Conservation (phyloP, 2,329 filamentous ascomycete genomes). For the Xylariales sp. region DNA sequence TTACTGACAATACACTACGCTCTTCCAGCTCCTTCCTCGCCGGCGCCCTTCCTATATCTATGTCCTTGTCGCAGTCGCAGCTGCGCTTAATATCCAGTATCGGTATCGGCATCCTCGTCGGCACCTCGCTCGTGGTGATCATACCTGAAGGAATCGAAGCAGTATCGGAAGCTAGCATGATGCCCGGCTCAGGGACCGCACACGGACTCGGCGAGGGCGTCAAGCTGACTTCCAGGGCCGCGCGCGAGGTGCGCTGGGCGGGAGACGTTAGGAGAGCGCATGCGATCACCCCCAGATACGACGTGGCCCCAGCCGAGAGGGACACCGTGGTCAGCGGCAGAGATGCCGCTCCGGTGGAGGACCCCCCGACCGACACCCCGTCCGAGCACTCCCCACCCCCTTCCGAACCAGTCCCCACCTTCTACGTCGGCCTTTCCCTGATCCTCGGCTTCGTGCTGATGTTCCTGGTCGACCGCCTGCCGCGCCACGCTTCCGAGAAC, state of each 20-base stretch:
- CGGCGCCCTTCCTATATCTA: slow-evolving; percentile 83
- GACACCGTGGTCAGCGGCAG: not conserved
- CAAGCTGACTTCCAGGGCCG: not conserved
- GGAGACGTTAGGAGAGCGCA: not conserved
- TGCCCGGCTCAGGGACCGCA: too few relatives aligned
- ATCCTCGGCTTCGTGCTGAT: slow-evolving; percentile 90
- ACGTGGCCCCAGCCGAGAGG: not conserved
- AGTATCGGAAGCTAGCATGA: slow-evolving; percentile 57
- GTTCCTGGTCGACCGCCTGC: slow-evolving; percentile 89
- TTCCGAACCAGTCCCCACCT: slow-evolving; percentile 46
- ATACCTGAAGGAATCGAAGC: slow-evolving; percentile 96
- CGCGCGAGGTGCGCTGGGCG: not conserved
- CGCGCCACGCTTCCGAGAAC: slow-evolving; percentile 64
- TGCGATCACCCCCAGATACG: not conserved
- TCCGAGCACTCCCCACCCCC: slow-evolving; percentile 21
- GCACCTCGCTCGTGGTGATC: slow-evolving; percentile 93
- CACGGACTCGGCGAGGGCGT: not conserved
- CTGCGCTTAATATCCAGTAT: slow-evolving; percentile 86
- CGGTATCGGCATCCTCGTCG: slow-evolving; percentile 89
- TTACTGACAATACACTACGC: too few relatives aligned
- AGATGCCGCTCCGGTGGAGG: slow-evolving; percentile 12
- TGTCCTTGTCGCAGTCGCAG: slow-evolving; percentile 82
- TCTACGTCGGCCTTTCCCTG: slow-evolving; percentile 82
- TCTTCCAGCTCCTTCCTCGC: slow-evolving; percentile 87
- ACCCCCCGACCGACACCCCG: slow-evolving; percentile 25